Percentiles rank a stretch among this genome's conserved stretches.
phyloP scores from a whole-genome alignment of 1,139 yeast genomes.

The Candida sp. region DNA sequence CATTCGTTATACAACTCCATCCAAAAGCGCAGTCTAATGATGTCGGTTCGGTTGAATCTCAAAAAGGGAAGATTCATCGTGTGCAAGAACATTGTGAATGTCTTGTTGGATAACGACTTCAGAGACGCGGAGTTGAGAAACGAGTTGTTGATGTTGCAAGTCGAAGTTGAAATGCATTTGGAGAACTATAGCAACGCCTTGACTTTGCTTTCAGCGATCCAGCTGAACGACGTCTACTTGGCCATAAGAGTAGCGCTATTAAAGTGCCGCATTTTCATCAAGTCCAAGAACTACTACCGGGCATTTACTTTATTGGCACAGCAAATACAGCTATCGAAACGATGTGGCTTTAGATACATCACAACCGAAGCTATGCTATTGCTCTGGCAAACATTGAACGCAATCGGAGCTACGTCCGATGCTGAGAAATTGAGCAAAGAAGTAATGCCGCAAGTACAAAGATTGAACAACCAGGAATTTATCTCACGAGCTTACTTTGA shows the following conservation, averaged over 20 bases:
- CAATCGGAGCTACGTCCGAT: constrained; percentile 39
- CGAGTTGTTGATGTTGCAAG: constrained; percentile 29
- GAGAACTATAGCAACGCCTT: constrained; percentile 41
- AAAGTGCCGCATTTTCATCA: constrained; percentile 43
- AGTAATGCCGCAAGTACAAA: constrained; percentile 44
- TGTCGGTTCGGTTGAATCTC: constrained; percentile 39
- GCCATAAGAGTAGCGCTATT: constrained; percentile 46
- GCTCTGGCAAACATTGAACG: constrained; percentile 40
- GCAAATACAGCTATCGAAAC: constrained; percentile 44
- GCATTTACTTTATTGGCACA: constrained; percentile 49
- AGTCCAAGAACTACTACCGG: constrained; percentile 40
- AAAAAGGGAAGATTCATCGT: constrained; percentile 36
- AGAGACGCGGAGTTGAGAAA: constrained; percentile 35
- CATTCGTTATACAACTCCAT: constrained; percentile 40
- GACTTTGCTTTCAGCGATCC: constrained; percentile 26
- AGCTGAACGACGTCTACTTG: constrained; percentile 32
- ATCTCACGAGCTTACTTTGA: constrained; percentile 42
- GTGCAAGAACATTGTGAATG: constrained; percentile 27
- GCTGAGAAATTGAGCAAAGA: constrained; percentile 34
- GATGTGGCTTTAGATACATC: constrained; percentile 41
- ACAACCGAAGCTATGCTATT: constrained; percentile 44
- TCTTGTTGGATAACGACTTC: constrained; percentile 26
- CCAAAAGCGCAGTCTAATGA: constrained; percentile 38
- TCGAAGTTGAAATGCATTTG: constrained; percentile 31
- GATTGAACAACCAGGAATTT: constrained; percentile 33